Percentiles rank a stretch among this genome's conserved stretches.
Conservation (phyloP, 495 filamentous ascomycete species). For the Aspergillus sclerotiicarbonarius region DNA sequence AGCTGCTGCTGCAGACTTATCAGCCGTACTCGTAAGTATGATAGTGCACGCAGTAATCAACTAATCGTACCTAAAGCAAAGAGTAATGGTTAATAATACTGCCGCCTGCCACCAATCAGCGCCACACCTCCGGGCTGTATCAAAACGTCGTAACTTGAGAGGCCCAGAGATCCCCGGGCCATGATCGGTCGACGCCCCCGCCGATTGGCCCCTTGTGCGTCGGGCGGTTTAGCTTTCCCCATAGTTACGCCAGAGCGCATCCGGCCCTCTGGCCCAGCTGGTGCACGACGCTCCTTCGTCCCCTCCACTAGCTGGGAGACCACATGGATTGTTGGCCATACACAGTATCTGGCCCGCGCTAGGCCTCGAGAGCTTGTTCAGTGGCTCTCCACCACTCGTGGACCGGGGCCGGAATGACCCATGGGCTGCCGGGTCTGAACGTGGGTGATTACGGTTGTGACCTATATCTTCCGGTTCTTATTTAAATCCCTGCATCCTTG, state of each 20-base stretch:
- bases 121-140: background rate
- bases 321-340: conserved; percentile 1
- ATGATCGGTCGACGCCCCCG: background rate
- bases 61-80: conserved; percentile 1
- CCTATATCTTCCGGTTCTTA: background rate
- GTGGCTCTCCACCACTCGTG: background rate
- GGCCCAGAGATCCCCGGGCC: background rate
- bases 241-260: conserved; percentile 1
- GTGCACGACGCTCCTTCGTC: background rate
- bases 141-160: background rate
- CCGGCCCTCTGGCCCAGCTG: background rate
- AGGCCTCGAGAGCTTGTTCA: background rate
- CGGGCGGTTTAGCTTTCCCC: background rate
- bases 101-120: background rate
- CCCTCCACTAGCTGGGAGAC: background rate
- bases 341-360: background rate
- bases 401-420: background rate
- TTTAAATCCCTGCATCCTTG: background rate
- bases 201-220: background rate
- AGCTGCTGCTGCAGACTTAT: conserved; percentile 4
- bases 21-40: background rate
- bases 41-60: no score
- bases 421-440: background rate
- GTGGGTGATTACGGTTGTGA: background rate
- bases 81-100: conserved; percentile 6